These are phyloP conservation scores for Eucalyptus microcorys DNA, from an alignment of 345 rosid genomes.

Conservation along the genomic window DNA sequence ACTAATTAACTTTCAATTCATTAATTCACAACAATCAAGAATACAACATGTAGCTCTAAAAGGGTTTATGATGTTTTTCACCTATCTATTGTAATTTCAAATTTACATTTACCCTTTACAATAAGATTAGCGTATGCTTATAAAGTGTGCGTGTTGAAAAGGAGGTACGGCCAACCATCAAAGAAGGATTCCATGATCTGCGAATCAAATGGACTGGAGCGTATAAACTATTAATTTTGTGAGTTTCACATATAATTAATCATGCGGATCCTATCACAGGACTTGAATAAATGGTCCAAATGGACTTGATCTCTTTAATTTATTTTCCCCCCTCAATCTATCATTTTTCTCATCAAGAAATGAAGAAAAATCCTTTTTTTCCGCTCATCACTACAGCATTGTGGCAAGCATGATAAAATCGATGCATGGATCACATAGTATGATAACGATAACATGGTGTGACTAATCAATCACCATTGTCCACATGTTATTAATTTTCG, in stretches of 20 bases:
- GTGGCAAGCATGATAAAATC: background rate
- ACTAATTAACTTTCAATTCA: background rate
- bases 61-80: background rate
- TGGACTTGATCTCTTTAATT: background rate
- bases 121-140: background rate
- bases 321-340: background rate
- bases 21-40: background rate
- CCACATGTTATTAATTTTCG: fast-evolving
- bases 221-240: background rate
- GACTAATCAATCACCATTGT: fast-evolving
- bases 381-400: fast-evolving
- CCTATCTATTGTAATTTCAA: background rate
- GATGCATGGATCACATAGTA: fast-evolving
- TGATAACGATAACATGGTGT: fast-evolving
- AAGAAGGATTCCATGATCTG: fast-evolving
- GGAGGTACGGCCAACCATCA: background rate
- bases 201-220: fast-evolving
- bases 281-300: fast-evolving
- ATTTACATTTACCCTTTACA: background rate
- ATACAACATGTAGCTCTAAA: background rate
- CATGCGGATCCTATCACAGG: fast-evolving
- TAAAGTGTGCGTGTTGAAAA: fast-evolving
- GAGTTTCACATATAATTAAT: background rate
- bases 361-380: background rate
- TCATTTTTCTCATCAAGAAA: background rate